Conservation (phyloP, 768 basidiomycete genomes). For the Boletus rubropictus region DNA sequence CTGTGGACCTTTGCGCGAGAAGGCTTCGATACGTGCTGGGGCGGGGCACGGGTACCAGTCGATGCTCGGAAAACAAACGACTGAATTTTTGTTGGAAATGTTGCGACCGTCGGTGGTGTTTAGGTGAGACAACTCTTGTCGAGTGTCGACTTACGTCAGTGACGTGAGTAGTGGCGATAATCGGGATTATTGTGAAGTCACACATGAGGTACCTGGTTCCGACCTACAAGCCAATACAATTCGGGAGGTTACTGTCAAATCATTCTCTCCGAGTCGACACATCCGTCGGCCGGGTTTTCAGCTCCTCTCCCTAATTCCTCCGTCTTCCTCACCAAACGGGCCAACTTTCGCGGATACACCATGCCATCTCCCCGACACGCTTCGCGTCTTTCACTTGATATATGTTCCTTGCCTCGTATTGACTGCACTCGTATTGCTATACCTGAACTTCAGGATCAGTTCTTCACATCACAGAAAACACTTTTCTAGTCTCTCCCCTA, state of each 20-base stretch:
- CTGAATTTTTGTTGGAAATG: conserved; percentile 60
- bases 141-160: background rate
- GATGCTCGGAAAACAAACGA: conserved; percentile 74
- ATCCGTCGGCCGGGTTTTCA: conserved; percentile 80
- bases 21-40: conserved; percentile 63
- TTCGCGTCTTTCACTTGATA: conserved; percentile 49
- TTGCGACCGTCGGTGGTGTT: conserved; percentile 67
- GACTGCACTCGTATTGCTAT: conserved; percentile 43
- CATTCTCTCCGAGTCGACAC: conserved; percentile 72
- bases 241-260: conserved; percentile 83
- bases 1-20: conserved; percentile 76
- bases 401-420: conserved; percentile 63
- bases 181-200: conserved; percentile 83
- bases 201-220: conserved; percentile 39
- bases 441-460: conserved; percentile 41
- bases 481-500: conserved; percentile 24
- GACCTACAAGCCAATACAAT: conserved; percentile 29
- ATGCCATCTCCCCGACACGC: conserved; percentile 76
- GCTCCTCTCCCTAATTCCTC: conserved; percentile 61
- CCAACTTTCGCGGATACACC: conserved; percentile 56
- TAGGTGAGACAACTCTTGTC: conserved; percentile 43
- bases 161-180: conserved; percentile 65
- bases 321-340: conserved; percentile 24
- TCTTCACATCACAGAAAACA: conserved; percentile 13
- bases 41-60: conserved; percentile 81